Conservation (phyloP, 495 filamentous ascomycete species). For the Usnea hakonensis region DNA sequence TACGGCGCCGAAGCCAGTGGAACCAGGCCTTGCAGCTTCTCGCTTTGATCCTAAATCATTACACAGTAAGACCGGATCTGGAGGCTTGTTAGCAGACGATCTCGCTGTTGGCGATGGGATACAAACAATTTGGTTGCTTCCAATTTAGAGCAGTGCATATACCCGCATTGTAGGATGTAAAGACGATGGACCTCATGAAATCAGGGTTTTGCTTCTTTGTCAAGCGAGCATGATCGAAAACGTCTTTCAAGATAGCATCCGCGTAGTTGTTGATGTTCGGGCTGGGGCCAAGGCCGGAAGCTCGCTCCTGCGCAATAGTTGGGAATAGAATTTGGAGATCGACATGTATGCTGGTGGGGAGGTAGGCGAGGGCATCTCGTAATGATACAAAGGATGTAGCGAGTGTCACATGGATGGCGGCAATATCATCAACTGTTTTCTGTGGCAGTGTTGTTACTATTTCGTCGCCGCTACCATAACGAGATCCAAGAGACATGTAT, state of each 20-base stretch:
- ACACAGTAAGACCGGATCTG: slow-evolving; percentile 86
- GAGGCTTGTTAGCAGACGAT: background rate
- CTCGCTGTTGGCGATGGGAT: background rate
- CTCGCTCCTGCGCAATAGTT: slow-evolving; percentile 58
- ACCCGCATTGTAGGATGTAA: slow-evolving; percentile 81
- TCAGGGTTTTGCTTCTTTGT: slow-evolving; percentile 61
- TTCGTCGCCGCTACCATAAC: slow-evolving; percentile 36
- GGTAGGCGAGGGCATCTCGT: slow-evolving; percentile 59
- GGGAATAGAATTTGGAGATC: slow-evolving; percentile 86
- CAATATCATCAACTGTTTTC: slow-evolving; percentile 47
- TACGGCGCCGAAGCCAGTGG: slow-evolving; percentile 34
- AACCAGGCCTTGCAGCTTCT: slow-evolving; percentile 38
- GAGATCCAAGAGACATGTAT: slow-evolving; percentile 58
- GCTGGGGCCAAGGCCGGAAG: slow-evolving; percentile 57
- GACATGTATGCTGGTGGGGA: slow-evolving; percentile 72
- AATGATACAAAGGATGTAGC: slow-evolving; percentile 69
- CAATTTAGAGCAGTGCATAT: slow-evolving; percentile 92
- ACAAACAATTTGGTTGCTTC: slow-evolving; percentile 94
- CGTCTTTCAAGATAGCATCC: slow-evolving; percentile 71
- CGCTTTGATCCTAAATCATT: slow-evolving; percentile 70
- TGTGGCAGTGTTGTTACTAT: slow-evolving; percentile 41
- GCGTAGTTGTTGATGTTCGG: slow-evolving; percentile 81
- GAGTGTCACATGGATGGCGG: slow-evolving; percentile 58
- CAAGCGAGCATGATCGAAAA: slow-evolving; percentile 83
- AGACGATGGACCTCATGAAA: slow-evolving; percentile 76